A percentile compares a stretch with the other conserved stretches of the same genome.
These are phyloP conservation scores for Penicillium argentinense DNA, from an alignment of 495 filamentous ascomycete genomes.

Conservation along the genomic window DNA sequence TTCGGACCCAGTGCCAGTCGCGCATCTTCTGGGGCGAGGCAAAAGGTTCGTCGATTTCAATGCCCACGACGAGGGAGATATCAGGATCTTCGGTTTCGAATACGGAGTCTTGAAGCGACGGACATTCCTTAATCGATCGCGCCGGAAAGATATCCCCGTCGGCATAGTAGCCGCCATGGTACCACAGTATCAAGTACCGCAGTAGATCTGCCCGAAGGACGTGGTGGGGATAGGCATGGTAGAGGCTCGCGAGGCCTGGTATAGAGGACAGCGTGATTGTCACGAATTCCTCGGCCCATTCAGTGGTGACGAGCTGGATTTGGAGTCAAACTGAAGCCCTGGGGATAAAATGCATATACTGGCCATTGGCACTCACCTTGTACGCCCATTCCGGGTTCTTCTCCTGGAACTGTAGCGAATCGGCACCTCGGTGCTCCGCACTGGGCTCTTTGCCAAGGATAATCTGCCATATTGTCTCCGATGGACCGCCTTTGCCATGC, in stretches of 20 bases:
- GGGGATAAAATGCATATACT: neutral
- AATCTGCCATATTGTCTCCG: slow-evolving; percentile 40
- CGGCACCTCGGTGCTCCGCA: slow-evolving; percentile 17
- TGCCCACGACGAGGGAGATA: slow-evolving; percentile 38
- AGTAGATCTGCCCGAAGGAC: slow-evolving; percentile 48
- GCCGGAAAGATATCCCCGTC: slow-evolving; percentile 46
- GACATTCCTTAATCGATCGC: slow-evolving; percentile 31
- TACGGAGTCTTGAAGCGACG: slow-evolving; percentile 24
- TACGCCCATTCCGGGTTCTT: slow-evolving; percentile 35
- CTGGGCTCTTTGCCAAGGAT: slow-evolving; percentile 15
- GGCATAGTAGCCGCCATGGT: slow-evolving; percentile 52
- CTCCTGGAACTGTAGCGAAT: slow-evolving; percentile 31
- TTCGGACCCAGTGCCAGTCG: slow-evolving; percentile 41
- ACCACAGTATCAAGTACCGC: slow-evolving; percentile 49
- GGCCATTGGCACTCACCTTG: slow-evolving; percentile 16
- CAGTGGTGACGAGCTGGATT: slow-evolving; percentile 27
- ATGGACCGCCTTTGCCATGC: slow-evolving; percentile 5
- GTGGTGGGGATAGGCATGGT: slow-evolving; percentile 35
- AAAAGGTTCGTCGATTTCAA: slow-evolving; percentile 44
- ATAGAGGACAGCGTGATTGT: slow-evolving; percentile 24
- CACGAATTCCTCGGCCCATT: slow-evolving; percentile 33
- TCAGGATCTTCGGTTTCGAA: slow-evolving; percentile 19
- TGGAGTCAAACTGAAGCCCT: neutral
- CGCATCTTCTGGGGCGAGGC: slow-evolving; percentile 34
- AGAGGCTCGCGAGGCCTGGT: slow-evolving; percentile 30